Evolutionary conservation across 305 asterid species (phyloP).

Genomic region (Salvia sclarea): DNA sequence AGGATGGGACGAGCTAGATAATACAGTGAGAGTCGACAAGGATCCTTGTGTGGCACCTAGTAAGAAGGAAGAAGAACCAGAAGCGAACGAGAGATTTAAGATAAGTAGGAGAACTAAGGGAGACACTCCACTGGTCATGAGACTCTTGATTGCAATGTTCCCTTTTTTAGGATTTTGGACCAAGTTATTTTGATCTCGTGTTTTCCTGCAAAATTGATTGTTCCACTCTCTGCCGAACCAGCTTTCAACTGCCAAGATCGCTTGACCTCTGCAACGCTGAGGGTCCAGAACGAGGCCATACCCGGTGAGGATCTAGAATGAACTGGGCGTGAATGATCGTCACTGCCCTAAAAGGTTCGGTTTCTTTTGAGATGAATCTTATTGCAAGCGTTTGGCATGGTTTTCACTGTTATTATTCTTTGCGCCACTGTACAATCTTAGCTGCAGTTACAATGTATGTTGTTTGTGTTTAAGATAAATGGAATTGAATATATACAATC

Average conservation of each 20-base stretch:
- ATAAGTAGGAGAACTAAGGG: conserved; percentile 51
- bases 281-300: not conserved
- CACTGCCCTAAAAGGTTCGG: not conserved
- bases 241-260: not conserved
- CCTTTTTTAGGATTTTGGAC: conserved; percentile 64
- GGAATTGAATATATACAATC: not conserved
- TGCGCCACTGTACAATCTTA: not conserved
- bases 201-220: not conserved
- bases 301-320: not conserved
- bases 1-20: conserved; percentile 91
- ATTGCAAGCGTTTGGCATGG: not conserved
- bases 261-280: not conserved
- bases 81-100: conserved; percentile 34
- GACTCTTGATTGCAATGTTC: conserved; percentile 58
- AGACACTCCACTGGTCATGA: conserved; percentile 47
- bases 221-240: not conserved
- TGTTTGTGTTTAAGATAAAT: not conserved
- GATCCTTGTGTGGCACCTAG: conserved; percentile 25
- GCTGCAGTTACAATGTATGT: too few species aligned
- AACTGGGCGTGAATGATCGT: not conserved
- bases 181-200: conserved; percentile 38
- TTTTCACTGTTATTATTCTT: not conserved
- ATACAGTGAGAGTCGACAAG: conserved; percentile 37
- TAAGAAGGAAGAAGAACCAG: conserved; percentile 26
- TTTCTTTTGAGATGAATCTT: conserved; percentile 11